A percentile compares a stretch with the other conserved stretches of the same genome.
Evolutionary conservation across 2,329 filamentous ascomycete genomes (phyloP).

Genomic region (Esteya vermicola): DNA sequence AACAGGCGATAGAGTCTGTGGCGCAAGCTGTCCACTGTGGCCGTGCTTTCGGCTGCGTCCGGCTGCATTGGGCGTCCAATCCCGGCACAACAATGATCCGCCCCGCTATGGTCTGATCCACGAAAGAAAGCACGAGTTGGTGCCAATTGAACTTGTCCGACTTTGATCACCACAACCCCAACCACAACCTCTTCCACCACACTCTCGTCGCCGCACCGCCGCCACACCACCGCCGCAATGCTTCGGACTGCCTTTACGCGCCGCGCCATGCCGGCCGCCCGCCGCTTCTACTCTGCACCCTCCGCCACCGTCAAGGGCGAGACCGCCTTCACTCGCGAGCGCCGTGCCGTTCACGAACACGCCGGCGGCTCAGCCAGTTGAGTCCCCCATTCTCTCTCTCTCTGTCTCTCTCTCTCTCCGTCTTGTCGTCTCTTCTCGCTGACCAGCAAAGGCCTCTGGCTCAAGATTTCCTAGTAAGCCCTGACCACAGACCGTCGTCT

Average conservation of each 20-base stretch:
- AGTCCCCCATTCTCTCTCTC: no score
- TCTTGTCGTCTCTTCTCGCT: background rate
- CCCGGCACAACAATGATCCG: conserved; percentile 1
- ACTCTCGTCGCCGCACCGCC: background rate
- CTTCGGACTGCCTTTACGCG: conserved; percentile 9
- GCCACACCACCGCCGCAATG: conserved; percentile 4
- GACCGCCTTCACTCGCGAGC: conserved; percentile 90
- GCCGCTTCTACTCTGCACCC: conserved; percentile 9
- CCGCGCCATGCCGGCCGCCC: conserved; percentile 8
- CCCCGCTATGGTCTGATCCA: conserved; percentile 8
- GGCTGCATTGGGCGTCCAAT: background rate
- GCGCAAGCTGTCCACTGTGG: no score
- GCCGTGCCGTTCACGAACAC: conserved; percentile 80
- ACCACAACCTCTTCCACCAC: background rate
- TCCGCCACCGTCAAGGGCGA: conserved; percentile 29
- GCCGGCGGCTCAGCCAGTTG: conserved; percentile 71
- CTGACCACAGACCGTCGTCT: no score
- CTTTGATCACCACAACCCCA: background rate
- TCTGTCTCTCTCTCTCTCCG: background rate
- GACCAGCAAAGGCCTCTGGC: conserved; percentile 65
- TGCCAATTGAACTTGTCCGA: no score
- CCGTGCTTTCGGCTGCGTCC: background rate
- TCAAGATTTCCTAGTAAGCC: conserved; percentile 87
- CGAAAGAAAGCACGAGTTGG: no score
- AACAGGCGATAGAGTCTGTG: no score